phyloP scores from a whole-genome alignment of 108 stramenopile species.

The Bacterosira constricta region DNA sequence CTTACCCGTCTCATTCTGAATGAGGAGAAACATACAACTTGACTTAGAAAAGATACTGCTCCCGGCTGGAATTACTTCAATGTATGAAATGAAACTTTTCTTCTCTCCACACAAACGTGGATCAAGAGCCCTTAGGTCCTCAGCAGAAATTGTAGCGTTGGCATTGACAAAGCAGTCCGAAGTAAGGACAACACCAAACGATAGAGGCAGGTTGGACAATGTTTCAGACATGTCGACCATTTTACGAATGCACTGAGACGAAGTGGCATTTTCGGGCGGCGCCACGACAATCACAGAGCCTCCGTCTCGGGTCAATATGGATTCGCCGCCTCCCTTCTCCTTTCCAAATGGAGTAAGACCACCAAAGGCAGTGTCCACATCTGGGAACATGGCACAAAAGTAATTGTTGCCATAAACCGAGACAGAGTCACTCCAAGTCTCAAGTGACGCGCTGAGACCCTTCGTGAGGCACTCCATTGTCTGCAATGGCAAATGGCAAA shows the following conservation, averaged over 20 bases:
- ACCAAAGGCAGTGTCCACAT: slow-evolving; percentile 78
- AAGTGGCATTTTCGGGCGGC: slow-evolving; percentile 76
- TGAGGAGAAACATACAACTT: slow-evolving; percentile 65
- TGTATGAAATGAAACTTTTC: slow-evolving; percentile 48
- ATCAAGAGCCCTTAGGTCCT: slow-evolving; percentile 65
- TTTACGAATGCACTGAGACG: slow-evolving; percentile 65
- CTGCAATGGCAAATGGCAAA: slow-evolving; percentile 55
- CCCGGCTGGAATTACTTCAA: slow-evolving; percentile 60
- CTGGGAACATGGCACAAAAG: slow-evolving; percentile 76
- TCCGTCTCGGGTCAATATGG: slow-evolving; percentile 39
- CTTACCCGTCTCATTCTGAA: slow-evolving; percentile 67
- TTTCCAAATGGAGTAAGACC: slow-evolving; percentile 71
- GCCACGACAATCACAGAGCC: slow-evolving; percentile 63
- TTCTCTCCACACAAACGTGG: slow-evolving; percentile 63
- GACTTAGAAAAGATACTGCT: slow-evolving; percentile 53
- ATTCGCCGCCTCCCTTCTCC: slow-evolving; percentile 54
- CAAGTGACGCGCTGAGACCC: slow-evolving; percentile 53
- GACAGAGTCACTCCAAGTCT: slow-evolving; percentile 76
- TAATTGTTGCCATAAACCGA: slow-evolving; percentile 52
- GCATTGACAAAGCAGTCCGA: slow-evolving; percentile 67
- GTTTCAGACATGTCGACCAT: slow-evolving; percentile 64
- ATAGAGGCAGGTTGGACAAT: slow-evolving; percentile 58
- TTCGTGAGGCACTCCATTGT: slow-evolving; percentile 46
- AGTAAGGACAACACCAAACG: slow-evolving; percentile 70
- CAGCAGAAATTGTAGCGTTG: slow-evolving; percentile 35